Percentiles rank a stretch among this genome's conserved stretches.
These are phyloP conservation scores for Candida jianshihensis DNA, from an alignment of 805 yeast genomes.

Conservation along the genomic window DNA sequence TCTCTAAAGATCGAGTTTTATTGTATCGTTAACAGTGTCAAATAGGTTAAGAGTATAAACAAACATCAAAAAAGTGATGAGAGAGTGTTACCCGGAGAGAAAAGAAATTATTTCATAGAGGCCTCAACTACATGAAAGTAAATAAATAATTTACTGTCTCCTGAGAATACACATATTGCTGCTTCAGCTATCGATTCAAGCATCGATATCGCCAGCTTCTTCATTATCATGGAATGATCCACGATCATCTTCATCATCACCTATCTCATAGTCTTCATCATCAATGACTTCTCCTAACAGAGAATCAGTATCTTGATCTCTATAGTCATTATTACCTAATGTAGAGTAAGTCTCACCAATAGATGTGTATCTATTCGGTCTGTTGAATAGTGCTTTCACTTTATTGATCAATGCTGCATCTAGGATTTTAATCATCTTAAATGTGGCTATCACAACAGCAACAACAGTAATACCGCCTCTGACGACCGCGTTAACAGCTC, in stretches of 20 bases:
- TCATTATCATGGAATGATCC: not conserved
- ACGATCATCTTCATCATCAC: constrained; percentile 17
- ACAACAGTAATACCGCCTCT: constrained; percentile 29
- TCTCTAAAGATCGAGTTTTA: no score
- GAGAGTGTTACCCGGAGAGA: no score
- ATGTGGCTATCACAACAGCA: constrained; percentile 24
- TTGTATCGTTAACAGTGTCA: no score
- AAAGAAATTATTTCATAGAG: no score
- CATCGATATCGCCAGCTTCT: not conserved
- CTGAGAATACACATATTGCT: no score
- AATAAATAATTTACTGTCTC: no score
- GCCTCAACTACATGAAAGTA: no score
- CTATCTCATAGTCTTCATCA: constrained; percentile 20
- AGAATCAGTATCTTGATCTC: constrained; percentile 16
- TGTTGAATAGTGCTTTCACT: constrained; percentile 12
- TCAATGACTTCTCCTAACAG: constrained; percentile 18
- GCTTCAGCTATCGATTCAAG: no score
- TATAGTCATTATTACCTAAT: constrained; percentile 14
- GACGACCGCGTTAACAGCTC: constrained; percentile 42
- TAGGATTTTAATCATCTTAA: constrained; percentile 22
- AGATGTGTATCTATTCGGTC: constrained; percentile 15
- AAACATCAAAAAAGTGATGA: no score
- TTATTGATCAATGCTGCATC: constrained; percentile 13
- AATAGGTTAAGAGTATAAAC: no score
- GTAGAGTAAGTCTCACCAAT: constrained; percentile 19